Percentiles rank a stretch among this genome's conserved stretches.
Evolutionary conservation across 1,284 basidiomycete genomes (phyloP).

Genomic region (Ustilago vetiveriae): DNA sequence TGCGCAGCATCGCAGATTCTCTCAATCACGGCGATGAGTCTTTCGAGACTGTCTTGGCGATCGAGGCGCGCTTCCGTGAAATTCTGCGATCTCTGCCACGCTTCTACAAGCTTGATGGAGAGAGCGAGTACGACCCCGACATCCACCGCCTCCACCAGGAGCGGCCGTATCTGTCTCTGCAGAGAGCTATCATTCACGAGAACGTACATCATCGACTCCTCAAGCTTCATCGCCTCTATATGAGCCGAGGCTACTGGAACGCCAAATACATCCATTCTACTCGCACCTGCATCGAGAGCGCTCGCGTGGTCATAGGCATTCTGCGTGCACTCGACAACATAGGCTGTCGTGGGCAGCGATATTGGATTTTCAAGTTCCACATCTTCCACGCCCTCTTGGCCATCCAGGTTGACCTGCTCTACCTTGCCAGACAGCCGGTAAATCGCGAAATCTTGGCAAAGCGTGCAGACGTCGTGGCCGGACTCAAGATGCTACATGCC

Average conservation of each 20-base stretch:
- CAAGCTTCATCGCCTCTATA: conserved; percentile 55
- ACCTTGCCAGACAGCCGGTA: conserved; percentile 32
- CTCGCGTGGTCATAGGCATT: conserved; percentile 38
- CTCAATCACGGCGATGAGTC: conserved; percentile 36
- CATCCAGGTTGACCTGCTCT: conserved; percentile 43
- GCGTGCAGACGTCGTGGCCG: conserved; percentile 35
- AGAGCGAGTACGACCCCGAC: conserved; percentile 54
- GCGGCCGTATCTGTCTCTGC: conserved; percentile 55
- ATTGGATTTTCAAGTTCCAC: conserved; percentile 49
- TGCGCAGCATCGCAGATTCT: conserved; percentile 42
- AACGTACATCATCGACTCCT: conserved; percentile 56
- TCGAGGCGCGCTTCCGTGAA: conserved; percentile 49
- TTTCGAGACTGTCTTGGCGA: conserved; percentile 47
- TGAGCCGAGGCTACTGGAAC: conserved; percentile 56
- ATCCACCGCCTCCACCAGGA: conserved; percentile 49
- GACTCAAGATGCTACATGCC: conserved; percentile 47
- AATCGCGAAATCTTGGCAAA: conserved; percentile 37
- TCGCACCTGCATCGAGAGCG: conserved; percentile 49
- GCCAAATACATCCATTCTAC: conserved; percentile 56
- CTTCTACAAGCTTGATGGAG: conserved; percentile 51
- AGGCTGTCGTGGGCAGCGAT: conserved; percentile 33
- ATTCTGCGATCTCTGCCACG: conserved; percentile 46
- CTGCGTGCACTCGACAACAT: conserved; percentile 29
- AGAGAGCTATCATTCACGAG: conserved; percentile 54
- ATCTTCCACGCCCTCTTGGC: conserved; percentile 47